Percentiles rank a stretch among this genome's conserved stretches.
Evolutionary conservation across 106 monocot species (phyloP).

Genomic region (Dendrobium nobile): DNA sequence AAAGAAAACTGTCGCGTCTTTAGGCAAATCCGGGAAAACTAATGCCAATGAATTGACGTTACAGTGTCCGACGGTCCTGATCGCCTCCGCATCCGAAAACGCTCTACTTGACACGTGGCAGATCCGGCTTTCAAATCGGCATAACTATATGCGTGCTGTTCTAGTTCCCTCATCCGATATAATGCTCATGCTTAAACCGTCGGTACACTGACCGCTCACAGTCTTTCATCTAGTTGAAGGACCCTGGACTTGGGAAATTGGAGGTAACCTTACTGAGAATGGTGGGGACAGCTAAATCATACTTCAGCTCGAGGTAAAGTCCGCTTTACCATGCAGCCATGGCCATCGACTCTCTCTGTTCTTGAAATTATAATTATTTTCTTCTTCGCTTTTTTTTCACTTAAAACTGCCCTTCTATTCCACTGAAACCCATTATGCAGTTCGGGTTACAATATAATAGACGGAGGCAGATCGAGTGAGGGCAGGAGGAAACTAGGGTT

Average conservation of each 20-base stretch:
- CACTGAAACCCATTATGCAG: not conserved
- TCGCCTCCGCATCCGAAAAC: not conserved
- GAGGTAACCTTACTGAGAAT: not conserved
- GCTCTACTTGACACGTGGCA: not conserved
- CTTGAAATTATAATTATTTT: not conserved
- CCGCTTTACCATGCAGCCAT: not conserved
- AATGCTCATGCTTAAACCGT: not conserved
- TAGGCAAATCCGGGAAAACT: not conserved
- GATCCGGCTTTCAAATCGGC: not conserved
- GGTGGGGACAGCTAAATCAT: constrained; percentile 5
- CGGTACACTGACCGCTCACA: not conserved
- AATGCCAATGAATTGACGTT: not conserved
- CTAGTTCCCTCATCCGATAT: not conserved
- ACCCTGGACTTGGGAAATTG: not conserved
- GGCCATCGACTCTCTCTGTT: not conserved
- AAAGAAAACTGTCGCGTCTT: too few species aligned
- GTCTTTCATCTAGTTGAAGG: not conserved
- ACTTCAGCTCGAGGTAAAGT: not conserved
- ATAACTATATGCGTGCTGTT: not conserved
- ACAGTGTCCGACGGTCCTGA: not conserved
- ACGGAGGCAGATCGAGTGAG: constrained; percentile 7
- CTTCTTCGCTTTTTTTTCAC: not conserved
- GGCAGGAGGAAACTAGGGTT: constrained; percentile 3
- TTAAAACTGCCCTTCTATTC: not conserved
- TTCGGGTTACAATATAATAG: not conserved